A percentile compares a stretch with the other conserved stretches of the same genome.
These are phyloP conservation scores for Umbelopsis sp. DNA, from an alignment of 192 early-diverging fungal species.

Conservation along the genomic window DNA sequence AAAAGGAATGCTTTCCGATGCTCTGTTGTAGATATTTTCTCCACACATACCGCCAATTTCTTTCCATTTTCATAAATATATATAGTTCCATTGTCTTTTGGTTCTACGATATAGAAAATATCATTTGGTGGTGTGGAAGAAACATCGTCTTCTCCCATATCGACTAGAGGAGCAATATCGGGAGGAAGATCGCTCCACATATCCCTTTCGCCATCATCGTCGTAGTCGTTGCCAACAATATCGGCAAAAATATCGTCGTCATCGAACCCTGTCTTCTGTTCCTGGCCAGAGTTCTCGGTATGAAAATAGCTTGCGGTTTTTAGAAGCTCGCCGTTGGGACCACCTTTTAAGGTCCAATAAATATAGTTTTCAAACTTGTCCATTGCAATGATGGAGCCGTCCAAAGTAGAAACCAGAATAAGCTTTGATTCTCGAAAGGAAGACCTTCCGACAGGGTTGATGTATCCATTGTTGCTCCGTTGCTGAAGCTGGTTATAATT, in stretches of 20 bases:
- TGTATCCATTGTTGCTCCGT: not conserved
- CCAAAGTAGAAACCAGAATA: constrained; percentile 71
- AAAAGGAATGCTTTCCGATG: not conserved
- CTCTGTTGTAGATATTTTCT: not conserved
- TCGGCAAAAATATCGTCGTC: constrained; percentile 15
- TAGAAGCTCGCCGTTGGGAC: constrained; percentile 50
- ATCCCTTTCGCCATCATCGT: not conserved
- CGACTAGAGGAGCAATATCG: constrained; percentile 8
- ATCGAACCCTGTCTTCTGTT: not conserved
- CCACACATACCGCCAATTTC: constrained; percentile 55
- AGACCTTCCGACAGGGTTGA: not conserved
- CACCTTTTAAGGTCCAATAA: constrained; percentile 62
- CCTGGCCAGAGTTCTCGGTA: constrained; percentile 24
- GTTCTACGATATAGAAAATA: constrained; percentile 75
- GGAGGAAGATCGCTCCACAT: constrained; percentile 6
- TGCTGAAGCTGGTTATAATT: constrained; percentile 1
- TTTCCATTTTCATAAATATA: constrained; percentile 58
- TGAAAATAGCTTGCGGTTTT: constrained; percentile 33
- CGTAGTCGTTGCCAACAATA: not conserved
- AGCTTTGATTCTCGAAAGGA: constrained; percentile 29
- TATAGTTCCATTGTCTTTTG: constrained; percentile 65
- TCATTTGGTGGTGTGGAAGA: constrained; percentile 30
- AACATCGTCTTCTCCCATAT: constrained; percentile 9
- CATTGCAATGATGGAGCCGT: constrained; percentile 74
- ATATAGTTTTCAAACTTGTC: constrained; percentile 52